Conservation (phyloP, 345 rosid genomes). For the Dipteronia sinensis region DNA sequence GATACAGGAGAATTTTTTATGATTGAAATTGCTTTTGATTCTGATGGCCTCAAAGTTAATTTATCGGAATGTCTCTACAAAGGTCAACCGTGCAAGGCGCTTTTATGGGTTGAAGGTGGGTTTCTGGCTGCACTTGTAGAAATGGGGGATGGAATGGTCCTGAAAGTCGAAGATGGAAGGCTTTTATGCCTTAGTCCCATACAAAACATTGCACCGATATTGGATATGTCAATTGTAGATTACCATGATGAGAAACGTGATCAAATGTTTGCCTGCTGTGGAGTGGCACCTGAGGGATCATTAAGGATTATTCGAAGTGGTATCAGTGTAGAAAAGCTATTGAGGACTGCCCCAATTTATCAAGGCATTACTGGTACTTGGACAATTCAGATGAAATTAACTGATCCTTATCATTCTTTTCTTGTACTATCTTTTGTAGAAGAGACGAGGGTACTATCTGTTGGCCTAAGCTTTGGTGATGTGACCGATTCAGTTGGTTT, state of each 20-base stretch:
- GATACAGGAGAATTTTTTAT: constrained; percentile 87
- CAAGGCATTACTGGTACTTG: constrained; percentile 94
- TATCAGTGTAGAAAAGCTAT: constrained; percentile 74
- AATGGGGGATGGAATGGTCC: constrained; percentile 92
- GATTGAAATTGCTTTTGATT: constrained; percentile 64
- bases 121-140: constrained; percentile 79
- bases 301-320: constrained; percentile 90
- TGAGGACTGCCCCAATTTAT: constrained; percentile 85
- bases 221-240: constrained; percentile 89
- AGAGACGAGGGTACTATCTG: constrained; percentile 93
- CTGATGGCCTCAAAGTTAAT: constrained; percentile 53
- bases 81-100: constrained; percentile 75
- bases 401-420: constrained; percentile 83
- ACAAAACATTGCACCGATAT: constrained; percentile 89
- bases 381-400: constrained; percentile 77
- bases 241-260: constrained; percentile 84
- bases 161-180: constrained; percentile 71
- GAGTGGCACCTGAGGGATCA: constrained; percentile 96
- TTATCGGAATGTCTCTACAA: constrained; percentile 81
- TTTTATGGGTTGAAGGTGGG: constrained; percentile 90
- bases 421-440: constrained; percentile 94
- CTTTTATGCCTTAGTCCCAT: constrained; percentile 60
- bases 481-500: constrained; percentile 96
- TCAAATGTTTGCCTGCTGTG: constrained; percentile 95
- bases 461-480: constrained; percentile 92